Evolutionary conservation across 1,284 basidiomycete genomes (phyloP).

Genomic region (Cronartium quercuum): DNA sequence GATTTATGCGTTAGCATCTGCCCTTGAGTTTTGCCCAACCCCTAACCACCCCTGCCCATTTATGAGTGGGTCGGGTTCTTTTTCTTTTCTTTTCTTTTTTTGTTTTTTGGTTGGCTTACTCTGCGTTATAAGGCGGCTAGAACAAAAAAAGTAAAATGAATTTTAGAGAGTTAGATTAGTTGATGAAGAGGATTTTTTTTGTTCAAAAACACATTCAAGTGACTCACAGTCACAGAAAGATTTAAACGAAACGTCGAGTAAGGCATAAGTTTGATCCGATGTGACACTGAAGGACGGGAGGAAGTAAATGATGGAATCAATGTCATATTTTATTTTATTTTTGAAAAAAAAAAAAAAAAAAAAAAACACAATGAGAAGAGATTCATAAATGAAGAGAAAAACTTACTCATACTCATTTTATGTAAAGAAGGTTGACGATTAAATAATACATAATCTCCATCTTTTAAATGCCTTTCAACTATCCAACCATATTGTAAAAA

Average conservation of each 20-base stretch:
- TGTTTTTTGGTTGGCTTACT: too few species aligned
- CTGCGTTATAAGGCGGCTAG: slow-evolving; percentile 80
- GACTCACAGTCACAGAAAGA: slow-evolving; percentile 75
- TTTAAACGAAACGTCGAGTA: slow-evolving; percentile 98
- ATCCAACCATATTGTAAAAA: slow-evolving; percentile 98
- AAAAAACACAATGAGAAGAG: neutral
- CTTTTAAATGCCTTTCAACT: slow-evolving; percentile 92
- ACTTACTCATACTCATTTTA: slow-evolving; percentile 94
- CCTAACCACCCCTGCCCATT: too few species aligned
- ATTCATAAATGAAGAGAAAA: neutral
- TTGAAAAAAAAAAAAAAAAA: neutral
- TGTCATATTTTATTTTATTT: too few species aligned
- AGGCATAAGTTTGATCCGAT: slow-evolving; percentile 93
- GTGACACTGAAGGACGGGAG: slow-evolving; percentile 60
- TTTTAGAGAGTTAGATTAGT: slow-evolving; percentile 40
- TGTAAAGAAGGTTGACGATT: slow-evolving; percentile 97
- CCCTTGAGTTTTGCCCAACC: slow-evolving; percentile 16
- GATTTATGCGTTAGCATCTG: slow-evolving; percentile 29
- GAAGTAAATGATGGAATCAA: too few species aligned
- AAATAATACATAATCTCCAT: slow-evolving; percentile 95
- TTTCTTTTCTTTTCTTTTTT: too few species aligned
- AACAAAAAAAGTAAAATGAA: slow-evolving; percentile 47
- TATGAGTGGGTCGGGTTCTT: slow-evolving; percentile 30
- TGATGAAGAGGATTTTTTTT: neutral
- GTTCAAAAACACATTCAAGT: neutral